A percentile compares a stretch with the other conserved stretches of the same genome.
phyloP scores from a whole-genome alignment of 73 alveolate genomes.

The Paramecium caudatum region DNA sequence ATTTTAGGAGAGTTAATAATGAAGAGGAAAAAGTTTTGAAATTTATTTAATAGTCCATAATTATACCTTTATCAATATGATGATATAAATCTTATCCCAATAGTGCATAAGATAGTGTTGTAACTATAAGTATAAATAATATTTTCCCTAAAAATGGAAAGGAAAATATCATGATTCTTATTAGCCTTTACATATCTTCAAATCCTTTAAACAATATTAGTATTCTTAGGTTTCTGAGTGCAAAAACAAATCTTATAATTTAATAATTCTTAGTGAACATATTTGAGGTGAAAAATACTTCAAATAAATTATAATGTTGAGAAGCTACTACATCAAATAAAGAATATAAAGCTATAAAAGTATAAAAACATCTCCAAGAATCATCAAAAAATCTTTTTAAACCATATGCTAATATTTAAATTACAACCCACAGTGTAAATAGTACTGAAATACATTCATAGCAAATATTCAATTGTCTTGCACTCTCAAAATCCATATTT shows the following conservation, averaged over 20 bases:
- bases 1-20: neutral
- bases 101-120: conserved; percentile 44
- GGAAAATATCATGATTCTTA: conserved; percentile 47
- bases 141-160: conserved; percentile 47
- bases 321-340: conserved; percentile 8
- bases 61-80: conserved; percentile 52
- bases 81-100: conserved; percentile 43
- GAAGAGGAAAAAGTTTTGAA: conserved; percentile 36
- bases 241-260: neutral
- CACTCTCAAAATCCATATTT: conserved; percentile 20
- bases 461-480: neutral
- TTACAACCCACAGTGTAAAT: neutral
- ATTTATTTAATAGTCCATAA: conserved; percentile 17
- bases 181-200: conserved; percentile 29
- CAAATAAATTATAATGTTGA: neutral
- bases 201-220: conserved; percentile 56
- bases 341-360: neutral
- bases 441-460: neutral
- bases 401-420: conserved; percentile 17
- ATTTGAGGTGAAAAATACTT: neutral
- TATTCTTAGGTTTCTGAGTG: conserved; percentile 46
- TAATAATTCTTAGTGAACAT: conserved; percentile 14
- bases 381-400: conserved; percentile 33
- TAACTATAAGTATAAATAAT: neutral
- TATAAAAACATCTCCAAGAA: conserved; percentile 48